Base-by-base conservation (phyloP, 192 early-diverging fungal genomes). In the Coemansia pectinata region DNA sequence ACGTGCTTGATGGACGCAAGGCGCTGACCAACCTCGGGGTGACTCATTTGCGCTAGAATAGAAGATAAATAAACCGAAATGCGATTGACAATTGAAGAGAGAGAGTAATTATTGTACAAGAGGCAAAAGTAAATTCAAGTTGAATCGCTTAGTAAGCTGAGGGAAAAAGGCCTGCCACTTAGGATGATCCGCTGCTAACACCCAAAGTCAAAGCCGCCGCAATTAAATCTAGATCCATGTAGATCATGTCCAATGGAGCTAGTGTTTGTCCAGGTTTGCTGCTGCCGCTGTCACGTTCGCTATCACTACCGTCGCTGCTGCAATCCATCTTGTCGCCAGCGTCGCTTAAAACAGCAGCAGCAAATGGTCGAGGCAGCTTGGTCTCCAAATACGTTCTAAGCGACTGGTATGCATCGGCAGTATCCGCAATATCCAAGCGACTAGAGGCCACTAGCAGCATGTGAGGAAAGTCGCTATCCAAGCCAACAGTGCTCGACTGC, bases 1-100 rank as follows among this genome's bases (percentile, higher is more conserved):
- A 96, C 95, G 80, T 95, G 93, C 77, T 93, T 92, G 29, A 93
- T 87, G 8, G 74, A 63, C 11, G 69, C 57, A 27, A 86, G 69
- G 11, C 85, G 79, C 14, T 73, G 71, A 23, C 76, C 79, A 12
- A 85, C 70, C 15, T 75, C 71, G 3, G 74, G 39, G 53, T 73
- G 57, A 47, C 81, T 83, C 81, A 83, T 79, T 59, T 67, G 25
- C 14, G 23, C 3, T 9, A n/a, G 15, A 47, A 23, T 31, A 23
- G 45, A 53, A 45, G 23, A 38, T 21, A 6, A 3, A 42, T n/a
- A 61, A 29, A 55, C 7, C n/a, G 11, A 11, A 55, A 55, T 29
- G 25, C 27, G 11, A 50, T 23, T 23, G 6, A 19, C 1, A 23
- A 50, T 9, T 23, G 47, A 66, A 25, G 40, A 12, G 12, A 19